Conservation (phyloP, 1,284 basidiomycete species). For the Leccinum fuscescens region DNA sequence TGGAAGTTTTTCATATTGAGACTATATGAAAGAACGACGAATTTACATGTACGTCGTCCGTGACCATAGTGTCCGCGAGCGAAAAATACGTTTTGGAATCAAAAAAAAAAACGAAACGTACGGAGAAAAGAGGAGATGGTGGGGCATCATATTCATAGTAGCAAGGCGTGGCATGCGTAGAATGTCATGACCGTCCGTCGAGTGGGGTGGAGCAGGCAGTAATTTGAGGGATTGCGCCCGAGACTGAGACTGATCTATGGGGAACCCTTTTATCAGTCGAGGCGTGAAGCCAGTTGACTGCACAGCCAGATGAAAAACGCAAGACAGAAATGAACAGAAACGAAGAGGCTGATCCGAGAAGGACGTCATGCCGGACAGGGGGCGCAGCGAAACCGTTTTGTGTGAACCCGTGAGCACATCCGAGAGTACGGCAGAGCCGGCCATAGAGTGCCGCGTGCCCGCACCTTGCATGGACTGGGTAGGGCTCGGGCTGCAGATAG, state of each 20-base stretch:
- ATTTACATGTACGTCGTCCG: no score
- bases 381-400: slow-evolving; percentile 1
- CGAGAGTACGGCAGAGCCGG: slow-evolving; percentile 15
- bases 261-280: slow-evolving; percentile 1
- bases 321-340: background rate
- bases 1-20: no score
- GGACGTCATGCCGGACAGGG: slow-evolving; percentile 18
- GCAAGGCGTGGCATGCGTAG: no score
- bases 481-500: slow-evolving; percentile 59
- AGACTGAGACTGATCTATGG: background rate
- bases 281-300: slow-evolving; percentile 6
- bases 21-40: no score
- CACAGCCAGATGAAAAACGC: background rate
- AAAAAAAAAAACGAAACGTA: no score
- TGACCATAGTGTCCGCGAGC: no score
- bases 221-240: background rate
- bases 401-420: slow-evolving; percentile 19
- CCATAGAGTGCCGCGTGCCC: slow-evolving; percentile 20
- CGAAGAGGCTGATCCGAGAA: slow-evolving; percentile 17
- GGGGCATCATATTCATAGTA: no score
- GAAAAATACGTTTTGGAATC: no score
- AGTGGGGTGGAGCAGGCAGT: no score
- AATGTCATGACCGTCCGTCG: no score
- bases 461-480: slow-evolving; percentile 22
- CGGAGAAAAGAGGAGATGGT: no score